Conservation (phyloP, 805 yeast species). For the Aciculoconidium aculeatum region DNA sequence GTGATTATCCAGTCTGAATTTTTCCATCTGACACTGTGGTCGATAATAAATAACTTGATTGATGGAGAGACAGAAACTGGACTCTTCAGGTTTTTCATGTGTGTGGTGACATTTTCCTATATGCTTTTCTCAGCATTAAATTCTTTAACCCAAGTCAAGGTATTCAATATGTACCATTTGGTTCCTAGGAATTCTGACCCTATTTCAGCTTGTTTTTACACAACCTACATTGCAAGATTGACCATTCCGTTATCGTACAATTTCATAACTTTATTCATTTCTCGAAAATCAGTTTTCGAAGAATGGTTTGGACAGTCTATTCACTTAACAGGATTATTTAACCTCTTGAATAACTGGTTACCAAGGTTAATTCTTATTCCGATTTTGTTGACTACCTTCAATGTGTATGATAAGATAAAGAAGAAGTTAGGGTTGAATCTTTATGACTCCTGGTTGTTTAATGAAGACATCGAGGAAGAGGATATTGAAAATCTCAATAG, state of each 20-base stretch:
- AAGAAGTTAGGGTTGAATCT: constrained; percentile 31
- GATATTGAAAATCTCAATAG: constrained; percentile 16
- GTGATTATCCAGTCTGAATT: constrained; percentile 68
- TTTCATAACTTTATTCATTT: constrained; percentile 59
- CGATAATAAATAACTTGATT: constrained; percentile 52
- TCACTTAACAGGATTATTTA: constrained; percentile 69
- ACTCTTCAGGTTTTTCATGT: constrained; percentile 31
- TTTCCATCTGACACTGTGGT: constrained; percentile 60
- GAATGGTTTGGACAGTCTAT: constrained; percentile 71
- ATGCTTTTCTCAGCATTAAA: constrained; percentile 66
- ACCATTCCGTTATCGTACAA: constrained; percentile 81
- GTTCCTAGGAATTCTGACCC: constrained; percentile 69
- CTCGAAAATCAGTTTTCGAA: constrained; percentile 53
- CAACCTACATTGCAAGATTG: constrained; percentile 74
- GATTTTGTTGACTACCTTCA: constrained; percentile 54
- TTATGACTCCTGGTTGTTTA: constrained; percentile 34
- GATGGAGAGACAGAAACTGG: constrained; percentile 18
- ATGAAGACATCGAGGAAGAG: constrained; percentile 22
- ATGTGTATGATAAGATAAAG: constrained; percentile 61
- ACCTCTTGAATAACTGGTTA: constrained; percentile 63
- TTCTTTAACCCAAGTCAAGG: constrained; percentile 59
- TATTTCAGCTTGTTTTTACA: constrained; percentile 68
- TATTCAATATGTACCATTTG: constrained; percentile 73
- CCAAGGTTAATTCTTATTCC: constrained; percentile 76
- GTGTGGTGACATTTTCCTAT: constrained; percentile 44